phyloP scores from a whole-genome alignment of 2,329 filamentous ascomycete genomes.

The Penicillium frequentans region DNA sequence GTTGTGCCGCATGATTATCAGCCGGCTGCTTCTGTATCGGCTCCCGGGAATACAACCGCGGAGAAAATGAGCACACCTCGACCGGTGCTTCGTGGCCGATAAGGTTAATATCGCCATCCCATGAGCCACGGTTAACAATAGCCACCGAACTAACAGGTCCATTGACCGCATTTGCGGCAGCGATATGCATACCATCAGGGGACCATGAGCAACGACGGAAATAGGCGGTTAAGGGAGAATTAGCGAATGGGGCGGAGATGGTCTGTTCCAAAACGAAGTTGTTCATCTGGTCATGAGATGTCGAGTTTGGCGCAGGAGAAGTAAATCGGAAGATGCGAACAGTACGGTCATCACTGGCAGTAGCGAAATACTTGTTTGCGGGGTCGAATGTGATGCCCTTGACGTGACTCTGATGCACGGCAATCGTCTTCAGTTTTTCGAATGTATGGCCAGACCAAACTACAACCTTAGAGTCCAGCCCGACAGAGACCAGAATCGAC shows the following conservation, averaged over 20 bases:
- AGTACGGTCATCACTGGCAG: constrained; percentile 91
- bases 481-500: constrained; percentile 92
- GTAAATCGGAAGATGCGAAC: constrained; percentile 97
- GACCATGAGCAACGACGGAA: constrained; percentile 97
- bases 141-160: constrained; percentile 96
- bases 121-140: constrained; percentile 86
- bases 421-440: constrained; percentile 92
- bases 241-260: constrained; percentile 81
- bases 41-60: constrained; percentile 77
- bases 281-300: constrained; percentile 90
- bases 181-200: constrained; percentile 94
- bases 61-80: constrained; percentile 96
- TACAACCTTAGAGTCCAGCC: constrained; percentile 94
- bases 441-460: constrained; percentile 98
- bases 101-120: constrained; percentile 96
- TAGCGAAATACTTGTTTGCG: constrained; percentile 98
- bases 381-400: constrained; percentile 99
- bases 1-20: constrained; percentile 40
- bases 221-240: constrained; percentile 92
- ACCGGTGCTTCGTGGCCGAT: constrained; percentile 97
- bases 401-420: constrained; percentile 93
- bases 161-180: constrained; percentile 94
- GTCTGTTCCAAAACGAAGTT: constrained; percentile 96
- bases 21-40: constrained; percentile 55
- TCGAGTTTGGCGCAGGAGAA: constrained; percentile 84